These are phyloP conservation scores for Jaapia argillacea DNA, from an alignment of 768 basidiomycete species.

Conservation along the genomic window DNA sequence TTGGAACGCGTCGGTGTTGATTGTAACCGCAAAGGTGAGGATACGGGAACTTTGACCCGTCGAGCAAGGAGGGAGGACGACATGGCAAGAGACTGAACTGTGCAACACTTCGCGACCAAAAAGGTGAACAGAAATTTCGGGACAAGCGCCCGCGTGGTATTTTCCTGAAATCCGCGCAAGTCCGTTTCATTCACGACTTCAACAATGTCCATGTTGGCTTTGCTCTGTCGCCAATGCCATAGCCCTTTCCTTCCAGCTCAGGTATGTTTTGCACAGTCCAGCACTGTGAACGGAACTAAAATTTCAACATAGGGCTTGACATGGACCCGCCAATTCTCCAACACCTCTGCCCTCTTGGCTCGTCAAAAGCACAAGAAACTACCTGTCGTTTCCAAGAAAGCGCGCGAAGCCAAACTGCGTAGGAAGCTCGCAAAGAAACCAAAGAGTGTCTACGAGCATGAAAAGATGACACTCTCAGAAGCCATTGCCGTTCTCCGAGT, in stretches of 20 bases:
- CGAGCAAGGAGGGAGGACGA: slow-evolving; percentile 28
- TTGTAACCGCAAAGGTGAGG: slow-evolving; percentile 4
- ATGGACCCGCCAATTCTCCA: slow-evolving; percentile 41
- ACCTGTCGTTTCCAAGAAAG: slow-evolving; percentile 59
- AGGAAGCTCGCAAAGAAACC: slow-evolving; percentile 41
- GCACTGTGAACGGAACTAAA: no score
- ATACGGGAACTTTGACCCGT: slow-evolving; percentile 19
- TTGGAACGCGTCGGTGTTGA: slow-evolving; percentile 8
- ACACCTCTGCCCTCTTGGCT: slow-evolving; percentile 33
- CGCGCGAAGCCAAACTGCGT: slow-evolving; percentile 52
- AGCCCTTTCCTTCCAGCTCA: slow-evolving; percentile 1
- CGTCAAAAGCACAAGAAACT: slow-evolving; percentile 46
- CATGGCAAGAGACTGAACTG: slow-evolving; percentile 18
- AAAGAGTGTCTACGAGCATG: slow-evolving; percentile 47
- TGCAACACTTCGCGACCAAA: slow-evolving; percentile 20
- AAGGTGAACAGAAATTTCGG: no score
- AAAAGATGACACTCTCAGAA: slow-evolving; percentile 55
- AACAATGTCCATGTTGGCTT: no score
- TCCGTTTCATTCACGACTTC: no score
- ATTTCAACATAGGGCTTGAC: no score
- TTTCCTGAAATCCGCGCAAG: no score
- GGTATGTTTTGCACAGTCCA: no score
- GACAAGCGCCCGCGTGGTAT: no score
- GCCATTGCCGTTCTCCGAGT: slow-evolving; percentile 68
- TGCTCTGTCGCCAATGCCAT: slow-evolving; percentile 17